Conservation (phyloP, 2,329 filamentous ascomycete species). For the Rutstroemia sp. region DNA sequence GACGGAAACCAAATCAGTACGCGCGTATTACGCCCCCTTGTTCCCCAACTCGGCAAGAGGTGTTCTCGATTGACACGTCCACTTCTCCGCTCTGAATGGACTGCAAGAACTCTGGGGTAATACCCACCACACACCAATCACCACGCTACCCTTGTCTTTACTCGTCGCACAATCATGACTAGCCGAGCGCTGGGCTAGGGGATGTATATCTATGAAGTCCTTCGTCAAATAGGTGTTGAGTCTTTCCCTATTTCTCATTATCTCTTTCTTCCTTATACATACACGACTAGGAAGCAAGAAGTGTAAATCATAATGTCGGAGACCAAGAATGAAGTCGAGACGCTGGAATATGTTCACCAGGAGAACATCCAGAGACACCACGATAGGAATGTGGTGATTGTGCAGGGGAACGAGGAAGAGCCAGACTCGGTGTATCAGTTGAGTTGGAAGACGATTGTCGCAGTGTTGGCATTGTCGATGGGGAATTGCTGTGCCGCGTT, state of each 20-base stretch:
- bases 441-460: slow-evolving; percentile 13
- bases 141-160: no score
- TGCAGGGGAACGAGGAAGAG: slow-evolving; percentile 10
- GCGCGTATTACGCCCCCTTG: not conserved
- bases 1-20: not conserved
- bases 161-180: no score
- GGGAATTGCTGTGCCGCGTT: slow-evolving; percentile 15
- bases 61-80: no score
- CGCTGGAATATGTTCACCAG: not conserved
- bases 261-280: not conserved
- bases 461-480: slow-evolving; percentile 13
- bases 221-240: no score
- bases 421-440: slow-evolving; percentile 13
- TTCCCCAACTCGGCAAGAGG: not conserved
- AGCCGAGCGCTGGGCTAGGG: no score
- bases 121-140: no score
- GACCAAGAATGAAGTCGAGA: not conserved
- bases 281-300: not conserved
- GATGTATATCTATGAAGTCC: no score
- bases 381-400: not conserved
- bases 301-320: not conserved
- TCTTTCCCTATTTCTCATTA: not conserved
- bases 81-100: no score
- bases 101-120: no score
- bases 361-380: not conserved